phyloP scores from a whole-genome alignment of 306 rosid genomes.

The Rosa lucieae region DNA sequence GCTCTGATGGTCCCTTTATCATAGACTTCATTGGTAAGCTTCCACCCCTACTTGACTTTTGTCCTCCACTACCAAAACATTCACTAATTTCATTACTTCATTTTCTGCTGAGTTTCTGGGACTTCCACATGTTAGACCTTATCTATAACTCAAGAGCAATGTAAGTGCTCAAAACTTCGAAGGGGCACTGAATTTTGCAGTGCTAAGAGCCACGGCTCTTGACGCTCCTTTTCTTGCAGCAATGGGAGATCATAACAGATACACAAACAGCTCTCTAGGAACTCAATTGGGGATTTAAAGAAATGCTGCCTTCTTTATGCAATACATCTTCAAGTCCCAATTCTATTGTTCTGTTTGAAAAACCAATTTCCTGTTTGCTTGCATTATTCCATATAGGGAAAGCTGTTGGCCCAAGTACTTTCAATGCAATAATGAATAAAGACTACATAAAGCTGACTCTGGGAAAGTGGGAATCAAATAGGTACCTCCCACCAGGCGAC shows the following conservation, averaged over 20 bases:
- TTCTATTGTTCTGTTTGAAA: no score
- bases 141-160: slow-evolving; percentile 26
- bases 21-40: slow-evolving; percentile 29
- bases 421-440: no score
- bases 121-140: slow-evolving; percentile 42
- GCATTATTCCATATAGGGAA: no score
- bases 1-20: slow-evolving; percentile 34
- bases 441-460: no score
- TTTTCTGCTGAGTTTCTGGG: slow-evolving; percentile 37
- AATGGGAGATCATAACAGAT: background rate
- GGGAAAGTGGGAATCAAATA: no score
- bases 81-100: no score
- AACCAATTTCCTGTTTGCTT: no score
- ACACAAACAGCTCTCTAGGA: slow-evolving; percentile 32
- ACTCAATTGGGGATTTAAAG: slow-evolving; percentile 57
- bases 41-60: no score
- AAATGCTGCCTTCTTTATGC: slow-evolving; percentile 34
- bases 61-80: no score
- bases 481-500: no score
- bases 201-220: slow-evolving; percentile 57
- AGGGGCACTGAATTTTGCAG: slow-evolving; percentile 48
- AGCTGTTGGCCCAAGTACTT: no score
- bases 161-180: background rate
- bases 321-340: slow-evolving; percentile 30
- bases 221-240: slow-evolving; percentile 27